Conservation (phyloP, 2,329 filamentous ascomycete genomes). For the Ceratocystis alfenasii region DNA sequence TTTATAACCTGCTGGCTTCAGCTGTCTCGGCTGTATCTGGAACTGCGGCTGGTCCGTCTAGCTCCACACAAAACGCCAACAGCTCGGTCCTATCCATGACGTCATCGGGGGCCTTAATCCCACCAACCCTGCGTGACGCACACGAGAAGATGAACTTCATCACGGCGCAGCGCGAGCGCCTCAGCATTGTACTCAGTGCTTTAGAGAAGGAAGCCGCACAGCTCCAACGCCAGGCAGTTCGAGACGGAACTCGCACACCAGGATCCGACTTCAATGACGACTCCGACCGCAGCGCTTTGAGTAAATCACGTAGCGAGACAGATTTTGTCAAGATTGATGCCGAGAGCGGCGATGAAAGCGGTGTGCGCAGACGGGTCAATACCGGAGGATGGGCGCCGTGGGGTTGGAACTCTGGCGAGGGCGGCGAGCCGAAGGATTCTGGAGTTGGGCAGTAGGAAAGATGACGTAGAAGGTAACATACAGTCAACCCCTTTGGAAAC, state of each 20-base stretch:
- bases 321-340: constrained; percentile 85
- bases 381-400: constrained; percentile 39
- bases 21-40: constrained; percentile 54
- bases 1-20: constrained; percentile 65
- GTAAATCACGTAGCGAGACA: constrained; percentile 71
- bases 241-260: constrained; percentile 15
- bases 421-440: constrained; percentile 29
- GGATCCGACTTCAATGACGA: constrained; percentile 22
- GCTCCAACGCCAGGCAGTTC: constrained; percentile 34
- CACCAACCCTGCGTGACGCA: constrained; percentile 51
- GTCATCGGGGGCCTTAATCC: constrained; percentile 46
- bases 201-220: constrained; percentile 67
- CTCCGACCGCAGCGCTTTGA: constrained; percentile 43
- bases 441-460: constrained; percentile 30
- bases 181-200: constrained; percentile 61
- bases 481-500: background rate
- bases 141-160: constrained; percentile 64
- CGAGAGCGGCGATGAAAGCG: constrained; percentile 52
- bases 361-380: constrained; percentile 29
- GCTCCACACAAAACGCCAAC: constrained; percentile 25
- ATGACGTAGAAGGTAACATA: background rate
- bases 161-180: constrained; percentile 62
- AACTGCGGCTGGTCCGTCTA: constrained; percentile 29
- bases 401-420: constrained; percentile 31
- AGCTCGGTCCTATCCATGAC: constrained; percentile 11